Conservation (phyloP, 768 basidiomycete genomes). For the Leccinum rimulosum region DNA sequence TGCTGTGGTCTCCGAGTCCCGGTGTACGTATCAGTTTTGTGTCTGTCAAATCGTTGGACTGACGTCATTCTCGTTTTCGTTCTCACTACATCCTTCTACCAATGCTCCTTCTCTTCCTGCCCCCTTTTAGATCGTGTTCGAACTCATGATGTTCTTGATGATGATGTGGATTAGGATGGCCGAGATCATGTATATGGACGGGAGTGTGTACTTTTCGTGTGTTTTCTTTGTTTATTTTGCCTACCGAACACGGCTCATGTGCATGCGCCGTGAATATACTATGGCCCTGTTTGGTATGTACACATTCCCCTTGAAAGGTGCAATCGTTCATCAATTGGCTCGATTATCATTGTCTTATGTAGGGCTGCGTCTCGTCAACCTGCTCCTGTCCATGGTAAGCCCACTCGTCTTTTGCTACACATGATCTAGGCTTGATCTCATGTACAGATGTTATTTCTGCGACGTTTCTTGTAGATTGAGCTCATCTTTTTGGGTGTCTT, state of each 20-base stretch:
- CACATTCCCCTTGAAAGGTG: not conserved
- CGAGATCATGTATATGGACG: conserved; percentile 29
- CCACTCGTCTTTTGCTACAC: no score
- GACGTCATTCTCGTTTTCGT: no score
- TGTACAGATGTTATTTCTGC: no score
- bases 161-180: conserved; percentile 28
- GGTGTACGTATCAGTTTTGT: no score
- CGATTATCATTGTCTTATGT: not conserved
- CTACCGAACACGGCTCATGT: not conserved
- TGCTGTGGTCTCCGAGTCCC: no score
- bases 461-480: no score
- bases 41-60: no score
- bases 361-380: conserved; percentile 20
- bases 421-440: no score
- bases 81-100: not conserved
- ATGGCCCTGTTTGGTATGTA: conserved; percentile 18
- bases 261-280: not conserved
- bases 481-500: no score
- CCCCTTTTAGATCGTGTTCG: no score
- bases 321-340: not conserved
- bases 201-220: conserved; percentile 18
- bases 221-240: no score
- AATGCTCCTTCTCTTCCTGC: not conserved
- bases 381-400: conserved; percentile 14
- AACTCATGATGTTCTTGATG: conserved; percentile 16